Conservation (phyloP, 345 rosid genomes). For the Linum tenue region DNA sequence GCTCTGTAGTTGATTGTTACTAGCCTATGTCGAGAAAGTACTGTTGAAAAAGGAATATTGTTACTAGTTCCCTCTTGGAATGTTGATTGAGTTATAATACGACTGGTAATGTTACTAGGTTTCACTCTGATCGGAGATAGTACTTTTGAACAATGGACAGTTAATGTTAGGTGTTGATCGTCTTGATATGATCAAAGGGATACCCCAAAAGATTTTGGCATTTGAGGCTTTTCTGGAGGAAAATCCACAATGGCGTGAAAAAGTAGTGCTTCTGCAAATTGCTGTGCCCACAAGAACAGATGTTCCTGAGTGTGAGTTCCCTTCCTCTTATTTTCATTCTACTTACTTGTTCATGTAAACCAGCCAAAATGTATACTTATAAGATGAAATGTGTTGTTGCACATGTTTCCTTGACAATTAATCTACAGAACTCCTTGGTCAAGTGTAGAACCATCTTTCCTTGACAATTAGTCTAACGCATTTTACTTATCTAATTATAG, state of each 20-base stretch:
- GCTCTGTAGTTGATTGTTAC: background rate
- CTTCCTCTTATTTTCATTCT: background rate
- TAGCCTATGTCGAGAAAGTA: background rate
- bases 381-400: too few species aligned
- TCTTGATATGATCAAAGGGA: slow-evolving; percentile 60
- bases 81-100: background rate
- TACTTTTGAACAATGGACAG: slow-evolving; percentile 24
- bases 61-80: too few species aligned
- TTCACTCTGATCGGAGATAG: slow-evolving; percentile 7
- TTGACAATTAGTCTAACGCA: background rate
- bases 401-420: too few species aligned
- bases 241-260: slow-evolving; percentile 51
- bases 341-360: background rate
- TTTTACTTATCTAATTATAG: slow-evolving; percentile 15
- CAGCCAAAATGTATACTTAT: too few species aligned
- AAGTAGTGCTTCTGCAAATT: slow-evolving; percentile 55
- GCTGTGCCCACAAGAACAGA: slow-evolving; percentile 59
- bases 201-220: slow-evolving; percentile 58
- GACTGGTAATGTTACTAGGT: background rate
- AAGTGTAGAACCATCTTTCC: background rate
- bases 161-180: slow-evolving; percentile 62
- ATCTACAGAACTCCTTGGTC: background rate
- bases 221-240: slow-evolving; percentile 54
- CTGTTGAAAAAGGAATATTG: background rate
- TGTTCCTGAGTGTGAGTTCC: slow-evolving; percentile 39